Percentiles rank a stretch among this genome's conserved stretches.
Evolutionary conservation across 352 stramenopile genomes (phyloP).

Genomic region (Phytophthora fragariae): DNA sequence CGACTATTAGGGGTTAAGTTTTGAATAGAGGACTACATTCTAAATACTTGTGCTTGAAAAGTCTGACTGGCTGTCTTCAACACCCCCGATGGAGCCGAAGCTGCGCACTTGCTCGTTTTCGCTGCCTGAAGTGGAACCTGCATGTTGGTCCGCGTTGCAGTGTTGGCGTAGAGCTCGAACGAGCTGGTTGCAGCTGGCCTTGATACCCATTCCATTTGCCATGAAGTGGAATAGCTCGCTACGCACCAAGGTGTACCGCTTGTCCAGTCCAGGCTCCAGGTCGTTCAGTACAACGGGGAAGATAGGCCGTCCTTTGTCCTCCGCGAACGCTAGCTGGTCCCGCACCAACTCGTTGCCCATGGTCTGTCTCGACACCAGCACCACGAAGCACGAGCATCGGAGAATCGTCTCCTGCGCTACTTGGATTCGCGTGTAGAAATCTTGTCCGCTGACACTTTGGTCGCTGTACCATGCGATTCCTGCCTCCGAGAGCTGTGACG

Average conservation of each 20-base stretch:
- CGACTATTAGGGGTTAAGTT: not conserved
- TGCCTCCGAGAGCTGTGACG: conserved; percentile 1
- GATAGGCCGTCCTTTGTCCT: conserved; percentile 79
- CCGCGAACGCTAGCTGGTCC: conserved; percentile 75
- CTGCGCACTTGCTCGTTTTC: conserved; percentile 18
- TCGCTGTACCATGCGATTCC: conserved; percentile 28
- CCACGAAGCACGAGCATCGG: conserved; percentile 70
- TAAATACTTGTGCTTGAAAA: conserved; percentile 10
- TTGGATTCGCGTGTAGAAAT: conserved; percentile 27
- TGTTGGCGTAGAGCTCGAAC: not conserved
- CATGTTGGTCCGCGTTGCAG: conserved; percentile 5
- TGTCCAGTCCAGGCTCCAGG: conserved; percentile 66
- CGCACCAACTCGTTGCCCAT: conserved; percentile 69
- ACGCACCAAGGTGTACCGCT: conserved; percentile 73
- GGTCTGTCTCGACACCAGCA: conserved; percentile 69
- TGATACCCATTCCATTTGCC: conserved; percentile 57
- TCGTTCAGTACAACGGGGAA: conserved; percentile 81
- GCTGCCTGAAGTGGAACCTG: conserved; percentile 7
- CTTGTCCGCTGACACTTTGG: conserved; percentile 18
- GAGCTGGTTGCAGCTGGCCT: conserved; percentile 48
- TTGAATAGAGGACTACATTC: conserved; percentile 4
- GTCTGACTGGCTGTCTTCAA: conserved; percentile 17
- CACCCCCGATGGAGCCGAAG: conserved; percentile 24
- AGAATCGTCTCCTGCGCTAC: conserved; percentile 65
- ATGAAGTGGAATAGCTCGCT: conserved; percentile 81